Base-by-base conservation (phyloP, 352 stramenopile species). In the Globisporangium recalcitrans region DNA sequence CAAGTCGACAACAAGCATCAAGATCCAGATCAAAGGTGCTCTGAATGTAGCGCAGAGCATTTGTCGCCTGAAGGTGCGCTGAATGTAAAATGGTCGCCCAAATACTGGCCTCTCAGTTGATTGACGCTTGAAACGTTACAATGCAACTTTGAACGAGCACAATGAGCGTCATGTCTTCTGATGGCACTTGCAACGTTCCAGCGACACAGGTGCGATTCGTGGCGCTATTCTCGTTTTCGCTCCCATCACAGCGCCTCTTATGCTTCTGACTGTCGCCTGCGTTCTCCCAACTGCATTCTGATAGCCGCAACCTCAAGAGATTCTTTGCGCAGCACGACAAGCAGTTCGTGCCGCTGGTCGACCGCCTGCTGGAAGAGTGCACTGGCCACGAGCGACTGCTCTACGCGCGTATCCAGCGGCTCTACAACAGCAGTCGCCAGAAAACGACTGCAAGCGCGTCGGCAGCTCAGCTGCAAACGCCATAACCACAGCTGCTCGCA, bases 311-410 rank as follows among this genome's bases (percentile, higher is more conserved):
- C 38, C 64, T 88, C 40, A 65, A 70, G 36, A 27, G 22, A 5
- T 88, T 86, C 65, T 88, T 86, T 51, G 16, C 64, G 32, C 59
- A 71, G 34, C 70, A 88, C 63, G 76, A 88, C 60, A 65, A 40
- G 34, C 67, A 75, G 60, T 82, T 78, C 59, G 57, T 79, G 10
- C 48, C 54, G 36, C 63, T 80, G 27, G 72, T 79, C 1, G 68
- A 84, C 27, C 52, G 60, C 10, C 44, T 87, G 44, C 55, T 85
- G 26, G 69, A 78, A 29, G 75, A 84, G 52, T 84, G 85, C 64
- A 64, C 69, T 4, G 78, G 78, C 31, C 79, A 88, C 61, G 78
- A 88, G 49, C 67, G 70, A 0, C 56, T 86, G 47, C 73, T 88
- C 21, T 85, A 85, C 48, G 70, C 72, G 22, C 66, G 74, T 38